Conservation (phyloP, 805 yeast species). For the Huiozyma sinensis region DNA sequence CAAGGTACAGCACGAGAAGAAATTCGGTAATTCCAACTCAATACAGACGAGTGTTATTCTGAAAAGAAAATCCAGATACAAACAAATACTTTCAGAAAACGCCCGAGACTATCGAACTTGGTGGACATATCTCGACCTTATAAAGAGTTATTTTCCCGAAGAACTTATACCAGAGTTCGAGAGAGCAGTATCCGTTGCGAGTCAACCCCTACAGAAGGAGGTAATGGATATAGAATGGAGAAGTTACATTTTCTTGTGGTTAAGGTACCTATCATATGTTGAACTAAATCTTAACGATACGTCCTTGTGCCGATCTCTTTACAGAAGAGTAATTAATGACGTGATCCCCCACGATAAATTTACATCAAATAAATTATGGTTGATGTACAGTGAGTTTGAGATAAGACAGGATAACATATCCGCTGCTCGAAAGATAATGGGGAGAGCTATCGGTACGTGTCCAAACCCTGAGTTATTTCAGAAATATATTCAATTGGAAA, state of each 20-base stretch:
- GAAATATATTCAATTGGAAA: conserved; percentile 60
- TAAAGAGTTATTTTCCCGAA: conserved; percentile 30
- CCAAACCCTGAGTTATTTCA: conserved; percentile 50
- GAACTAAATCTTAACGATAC: conserved; percentile 40
- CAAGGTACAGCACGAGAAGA: conserved; percentile 53
- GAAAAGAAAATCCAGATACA: conserved; percentile 49
- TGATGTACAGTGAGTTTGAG: conserved; percentile 58
- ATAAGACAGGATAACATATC: conserved; percentile 45
- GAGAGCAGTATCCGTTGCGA: conserved; percentile 9
- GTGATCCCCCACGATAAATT: conserved; percentile 48
- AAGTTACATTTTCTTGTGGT: conserved; percentile 56
- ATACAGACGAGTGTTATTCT: conserved; percentile 42
- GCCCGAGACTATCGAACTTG: conserved; percentile 65
- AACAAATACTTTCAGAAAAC: conserved; percentile 33
- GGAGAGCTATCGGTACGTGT: conserved; percentile 57
- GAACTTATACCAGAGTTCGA: conserved; percentile 10
- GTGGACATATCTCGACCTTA: conserved; percentile 61
- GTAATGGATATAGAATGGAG: conserved; percentile 47
- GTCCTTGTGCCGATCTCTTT: conserved; percentile 40
- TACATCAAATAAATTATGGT: conserved; percentile 70
- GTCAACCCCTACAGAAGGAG: conserved; percentile 17
- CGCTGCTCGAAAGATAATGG: conserved; percentile 57
- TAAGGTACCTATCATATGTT: conserved; percentile 48
- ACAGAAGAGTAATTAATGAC: conserved; percentile 35
- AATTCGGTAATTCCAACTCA: conserved; percentile 44